These are phyloP conservation scores for Tricharina praecox DNA, from an alignment of 495 filamentous ascomycete genomes.

Conservation along the genomic window DNA sequence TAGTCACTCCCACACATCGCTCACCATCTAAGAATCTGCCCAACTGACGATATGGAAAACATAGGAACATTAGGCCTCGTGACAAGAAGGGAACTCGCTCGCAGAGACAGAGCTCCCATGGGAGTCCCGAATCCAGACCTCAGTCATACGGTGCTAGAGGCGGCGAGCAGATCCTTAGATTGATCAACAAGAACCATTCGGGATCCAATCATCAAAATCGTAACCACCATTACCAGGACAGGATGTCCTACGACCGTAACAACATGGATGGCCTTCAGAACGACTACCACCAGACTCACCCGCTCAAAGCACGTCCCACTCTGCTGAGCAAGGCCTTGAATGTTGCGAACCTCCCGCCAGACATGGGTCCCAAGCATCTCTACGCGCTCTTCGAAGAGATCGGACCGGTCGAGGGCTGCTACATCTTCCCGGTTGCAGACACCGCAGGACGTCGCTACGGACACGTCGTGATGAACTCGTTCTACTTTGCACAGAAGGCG, in stretches of 20 bases:
- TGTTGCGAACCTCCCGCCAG: conserved; percentile 23
- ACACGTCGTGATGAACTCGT: conserved; percentile 22
- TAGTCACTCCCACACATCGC: conserved; percentile 6
- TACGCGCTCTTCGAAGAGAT: conserved; percentile 19
- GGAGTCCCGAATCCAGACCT: background rate
- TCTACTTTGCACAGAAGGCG: conserved; percentile 24
- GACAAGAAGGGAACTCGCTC: conserved; percentile 17
- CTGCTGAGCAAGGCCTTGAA: conserved; percentile 22
- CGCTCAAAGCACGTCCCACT: too few relatives aligned
- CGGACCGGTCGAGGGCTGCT: conserved; percentile 20
- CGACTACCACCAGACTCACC: too few relatives aligned
- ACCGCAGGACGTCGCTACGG: conserved; percentile 21
- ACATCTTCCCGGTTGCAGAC: conserved; percentile 21
- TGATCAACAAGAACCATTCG: background rate
- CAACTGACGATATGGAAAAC: too few relatives aligned
- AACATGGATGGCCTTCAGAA: too few relatives aligned
- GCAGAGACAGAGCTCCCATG: conserved; percentile 13
- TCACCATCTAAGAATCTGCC: too few relatives aligned
- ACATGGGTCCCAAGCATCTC: conserved; percentile 25
- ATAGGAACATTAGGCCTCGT: conserved; percentile 23
- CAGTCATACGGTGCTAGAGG: conserved; percentile 7
- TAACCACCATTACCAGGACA: too few relatives aligned
- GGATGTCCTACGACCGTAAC: too few relatives aligned
- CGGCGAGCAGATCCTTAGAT: background rate
- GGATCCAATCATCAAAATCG: too few relatives aligned